Base-by-base conservation (phyloP, 2,329 filamentous ascomycete species). In the Coniochaeta hoffmannii region DNA sequence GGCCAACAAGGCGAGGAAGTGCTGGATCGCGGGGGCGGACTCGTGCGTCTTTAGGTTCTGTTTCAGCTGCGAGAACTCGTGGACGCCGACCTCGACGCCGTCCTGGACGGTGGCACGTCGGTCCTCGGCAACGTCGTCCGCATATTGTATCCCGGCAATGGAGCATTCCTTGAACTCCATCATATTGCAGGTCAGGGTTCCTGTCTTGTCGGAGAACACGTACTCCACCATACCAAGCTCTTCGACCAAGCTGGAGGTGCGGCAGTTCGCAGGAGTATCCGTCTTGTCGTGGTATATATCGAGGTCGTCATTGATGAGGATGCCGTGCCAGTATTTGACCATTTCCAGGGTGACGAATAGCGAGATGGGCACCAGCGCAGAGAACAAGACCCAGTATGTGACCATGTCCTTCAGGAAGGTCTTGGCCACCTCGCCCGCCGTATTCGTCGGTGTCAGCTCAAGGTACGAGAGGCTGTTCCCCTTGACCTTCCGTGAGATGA, bases 121-220 rank as follows among this genome's bases (percentile, higher is more conserved):
- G 68, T 99, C 94, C 70, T 99, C 94, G 0, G 94, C 88, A 1
- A 97, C 85, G 44, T 93, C 90, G 54, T 94, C 91, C 12, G 90
- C 88, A 67, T 99, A 99, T 72, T 96, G 93, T 54, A 97, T 86
- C 26, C 94, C 94, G 26, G 85, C 90, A 66, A 99, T 97, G 0
- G 89, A 88, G 65, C 89, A 95, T 71, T 97, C 91, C 68, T 91
- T 91, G 71, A 97, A 99, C 70, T 97, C 93, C 94, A 99, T 97
- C 80, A 90, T 86, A 68, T 97, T 97, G 73, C 92, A 96, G n/a
- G 93, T 97, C 65, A 97, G 76, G 4, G 93, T 97, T 44, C 93
- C 93, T 1, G 93, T 97, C 76, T 97, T 97, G 76, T 97, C 93
- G 0, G 91, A 97, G 70, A 99, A 99, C 60, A 99, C 94, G 66